Evolutionary conservation across 352 stramenopile species (phyloP).

Genomic region (Pythium insidiosum): DNA sequence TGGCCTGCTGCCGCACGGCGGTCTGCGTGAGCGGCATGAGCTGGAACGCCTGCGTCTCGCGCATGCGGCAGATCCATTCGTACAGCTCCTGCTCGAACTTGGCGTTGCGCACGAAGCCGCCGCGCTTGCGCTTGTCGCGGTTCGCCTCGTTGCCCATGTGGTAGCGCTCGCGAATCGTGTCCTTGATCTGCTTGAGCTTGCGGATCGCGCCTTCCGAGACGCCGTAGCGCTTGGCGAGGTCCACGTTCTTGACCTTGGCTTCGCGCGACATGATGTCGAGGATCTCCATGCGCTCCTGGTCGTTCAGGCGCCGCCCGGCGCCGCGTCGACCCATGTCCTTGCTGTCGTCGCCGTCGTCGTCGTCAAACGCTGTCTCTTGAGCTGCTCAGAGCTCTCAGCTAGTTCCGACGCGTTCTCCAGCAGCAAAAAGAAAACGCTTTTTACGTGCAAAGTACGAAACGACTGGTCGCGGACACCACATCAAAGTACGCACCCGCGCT

Average conservation of each 20-base stretch:
- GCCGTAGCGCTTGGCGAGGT: conserved; percentile 78
- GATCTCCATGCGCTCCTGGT: conserved; percentile 89
- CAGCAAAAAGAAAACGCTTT: too few species aligned
- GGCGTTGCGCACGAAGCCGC: conserved; percentile 74
- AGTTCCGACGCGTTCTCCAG: too few species aligned
- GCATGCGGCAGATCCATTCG: conserved; percentile 80
- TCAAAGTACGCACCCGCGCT: too few species aligned
- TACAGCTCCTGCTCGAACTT: conserved; percentile 84
- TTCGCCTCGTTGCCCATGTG: conserved; percentile 79
- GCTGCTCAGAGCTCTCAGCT: too few species aligned
- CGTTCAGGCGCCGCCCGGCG: conserved; percentile 71
- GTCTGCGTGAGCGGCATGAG: conserved; percentile 80
- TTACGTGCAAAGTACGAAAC: conserved; percentile 26
- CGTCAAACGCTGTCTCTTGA: too few species aligned
- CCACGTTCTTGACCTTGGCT: conserved; percentile 81
- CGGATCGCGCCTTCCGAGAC: conserved; percentile 82
- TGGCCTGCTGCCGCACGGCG: conserved; percentile 75
- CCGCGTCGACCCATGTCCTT: conserved; percentile 61
- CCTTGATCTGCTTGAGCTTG: conserved; percentile 86
- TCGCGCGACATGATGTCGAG: conserved; percentile 75
- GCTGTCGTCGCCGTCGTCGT: not conserved
- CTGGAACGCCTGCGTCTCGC: conserved; percentile 74
- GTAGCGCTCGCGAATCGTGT: conserved; percentile 78
- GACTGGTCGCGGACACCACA: conserved; percentile 7
- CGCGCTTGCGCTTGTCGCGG: conserved; percentile 81